Conservation (phyloP, 2,329 filamentous ascomycete genomes). For the Clarireedia homoeocarpa region DNA sequence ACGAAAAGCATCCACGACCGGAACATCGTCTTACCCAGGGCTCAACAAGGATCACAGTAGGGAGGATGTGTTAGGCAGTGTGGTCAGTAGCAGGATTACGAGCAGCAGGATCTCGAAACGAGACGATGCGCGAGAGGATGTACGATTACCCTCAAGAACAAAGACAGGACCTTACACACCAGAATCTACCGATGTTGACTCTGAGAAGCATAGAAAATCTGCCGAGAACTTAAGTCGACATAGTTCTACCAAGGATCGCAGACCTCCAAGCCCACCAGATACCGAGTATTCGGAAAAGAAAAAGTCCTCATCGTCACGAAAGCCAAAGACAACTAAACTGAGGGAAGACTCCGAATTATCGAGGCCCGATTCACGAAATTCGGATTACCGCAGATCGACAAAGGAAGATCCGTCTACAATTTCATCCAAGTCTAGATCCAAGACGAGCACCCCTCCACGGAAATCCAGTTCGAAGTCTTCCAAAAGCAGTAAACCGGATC, state of each 20-base stretch:
- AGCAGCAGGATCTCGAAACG: not conserved
- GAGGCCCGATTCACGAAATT: conserved; percentile 36
- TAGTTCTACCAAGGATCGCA: conserved; percentile 37
- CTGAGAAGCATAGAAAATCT: conserved; percentile 40
- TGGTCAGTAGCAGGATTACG: too few relatives aligned
- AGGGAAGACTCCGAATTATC: conserved; percentile 31
- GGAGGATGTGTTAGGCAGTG: conserved; percentile 51
- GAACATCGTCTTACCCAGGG: conserved; percentile 51
- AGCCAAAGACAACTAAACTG: conserved; percentile 20
- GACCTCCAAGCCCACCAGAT: conserved; percentile 57
- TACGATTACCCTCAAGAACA: conserved; percentile 13
- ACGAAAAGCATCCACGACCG: conserved; percentile 28
- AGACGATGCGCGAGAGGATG: conserved; percentile 19
- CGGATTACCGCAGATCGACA: conserved; percentile 9
- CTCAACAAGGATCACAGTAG: conserved; percentile 91
- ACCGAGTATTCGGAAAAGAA: conserved; percentile 47
- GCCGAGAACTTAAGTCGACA: conserved; percentile 35
- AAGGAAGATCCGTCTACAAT: conserved; percentile 43
- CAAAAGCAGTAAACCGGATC: conserved; percentile 26
- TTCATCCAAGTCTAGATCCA: conserved; percentile 49
- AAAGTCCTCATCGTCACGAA: conserved; percentile 30
- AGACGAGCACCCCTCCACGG: conserved; percentile 43
- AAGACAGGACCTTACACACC: conserved; percentile 48
- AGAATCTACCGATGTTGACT: conserved; percentile 62
- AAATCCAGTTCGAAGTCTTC: conserved; percentile 23